Evolutionary conservation across 352 stramenopile species (phyloP).

Genomic region (Phytophthora idaei): DNA sequence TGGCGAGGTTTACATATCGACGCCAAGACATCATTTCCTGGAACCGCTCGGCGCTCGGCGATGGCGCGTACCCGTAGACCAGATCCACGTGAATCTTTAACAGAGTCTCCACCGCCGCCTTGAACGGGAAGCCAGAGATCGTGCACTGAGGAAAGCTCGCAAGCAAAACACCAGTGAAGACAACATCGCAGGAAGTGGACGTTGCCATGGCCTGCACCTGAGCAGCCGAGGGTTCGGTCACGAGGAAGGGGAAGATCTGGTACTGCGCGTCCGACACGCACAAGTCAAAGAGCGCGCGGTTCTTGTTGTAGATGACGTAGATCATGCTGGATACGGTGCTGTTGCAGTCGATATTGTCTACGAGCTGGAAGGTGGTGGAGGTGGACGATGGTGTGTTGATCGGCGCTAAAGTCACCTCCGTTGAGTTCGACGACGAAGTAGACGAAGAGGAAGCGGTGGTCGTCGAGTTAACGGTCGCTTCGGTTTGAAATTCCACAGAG

Average conservation of each 20-base stretch:
- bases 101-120: slow-evolving; percentile 58
- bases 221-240: slow-evolving; percentile 45
- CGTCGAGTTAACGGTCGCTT: slow-evolving; percentile 3
- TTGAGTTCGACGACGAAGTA: slow-evolving; percentile 9
- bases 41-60: slow-evolving; percentile 44
- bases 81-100: slow-evolving; percentile 61
- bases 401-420: slow-evolving; percentile 21
- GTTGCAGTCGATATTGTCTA: slow-evolving; percentile 48
- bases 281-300: slow-evolving; percentile 53
- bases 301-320: slow-evolving; percentile 60
- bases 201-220: slow-evolving; percentile 44
- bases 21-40: slow-evolving; percentile 55
- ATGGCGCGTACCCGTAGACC: slow-evolving; percentile 17
- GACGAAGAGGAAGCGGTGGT: slow-evolving; percentile 1
- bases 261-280: slow-evolving; percentile 56
- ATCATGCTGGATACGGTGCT: slow-evolving; percentile 45
- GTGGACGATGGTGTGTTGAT: slow-evolving; percentile 46
- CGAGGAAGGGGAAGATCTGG: slow-evolving; percentile 65
- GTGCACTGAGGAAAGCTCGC: slow-evolving; percentile 51
- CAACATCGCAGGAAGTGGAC: slow-evolving; percentile 46
- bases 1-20: slow-evolving; percentile 54
- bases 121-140: slow-evolving; percentile 56
- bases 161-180: slow-evolving; percentile 58
- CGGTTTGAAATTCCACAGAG: slow-evolving; percentile 12
- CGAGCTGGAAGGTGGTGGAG: slow-evolving; percentile 57